Percentiles rank a stretch among this genome's conserved stretches.
phyloP scores from a whole-genome alignment of 768 basidiomycete genomes.

The Leccinum obscurum region DNA sequence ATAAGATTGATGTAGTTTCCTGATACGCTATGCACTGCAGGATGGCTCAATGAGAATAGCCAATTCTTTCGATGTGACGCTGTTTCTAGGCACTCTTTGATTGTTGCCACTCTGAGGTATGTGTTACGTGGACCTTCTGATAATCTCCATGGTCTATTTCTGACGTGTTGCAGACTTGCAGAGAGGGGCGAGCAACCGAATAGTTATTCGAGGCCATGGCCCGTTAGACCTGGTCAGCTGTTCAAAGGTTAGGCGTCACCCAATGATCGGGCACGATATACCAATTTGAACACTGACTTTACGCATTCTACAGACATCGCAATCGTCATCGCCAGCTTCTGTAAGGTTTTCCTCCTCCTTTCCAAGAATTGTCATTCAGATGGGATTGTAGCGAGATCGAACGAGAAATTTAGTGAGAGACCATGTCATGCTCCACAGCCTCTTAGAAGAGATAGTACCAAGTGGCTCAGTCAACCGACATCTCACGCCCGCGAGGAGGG shows the following conservation, averaged over 20 bases:
- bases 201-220: conserved; percentile 18
- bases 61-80: conserved; percentile 2
- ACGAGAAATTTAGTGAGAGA: neutral
- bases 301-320: conserved; percentile 6
- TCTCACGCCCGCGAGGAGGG: conserved; percentile 8
- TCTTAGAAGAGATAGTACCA: conserved; percentile 10
- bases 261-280: neutral
- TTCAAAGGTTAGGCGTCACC: conserved; percentile 11
- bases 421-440: neutral
- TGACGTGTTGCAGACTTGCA: conserved; percentile 18
- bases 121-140: neutral
- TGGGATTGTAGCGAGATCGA: conserved; percentile 8
- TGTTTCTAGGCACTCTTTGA: conserved; percentile 26
- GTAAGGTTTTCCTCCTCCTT: conserved; percentile 7
- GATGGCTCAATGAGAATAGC: no score
- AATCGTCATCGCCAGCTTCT: conserved; percentile 3
- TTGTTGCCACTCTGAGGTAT: conserved; percentile 34
- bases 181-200: conserved; percentile 12
- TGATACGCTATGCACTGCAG: no score
- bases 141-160: neutral
- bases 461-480: conserved; percentile 5
- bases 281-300: neutral
- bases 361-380: neutral
- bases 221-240: conserved; percentile 9
- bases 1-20: no score